Percentiles rank a stretch among this genome's conserved stretches.
Conservation (phyloP, 2,329 filamentous ascomycete genomes). For the Aureobasidium sp. region DNA sequence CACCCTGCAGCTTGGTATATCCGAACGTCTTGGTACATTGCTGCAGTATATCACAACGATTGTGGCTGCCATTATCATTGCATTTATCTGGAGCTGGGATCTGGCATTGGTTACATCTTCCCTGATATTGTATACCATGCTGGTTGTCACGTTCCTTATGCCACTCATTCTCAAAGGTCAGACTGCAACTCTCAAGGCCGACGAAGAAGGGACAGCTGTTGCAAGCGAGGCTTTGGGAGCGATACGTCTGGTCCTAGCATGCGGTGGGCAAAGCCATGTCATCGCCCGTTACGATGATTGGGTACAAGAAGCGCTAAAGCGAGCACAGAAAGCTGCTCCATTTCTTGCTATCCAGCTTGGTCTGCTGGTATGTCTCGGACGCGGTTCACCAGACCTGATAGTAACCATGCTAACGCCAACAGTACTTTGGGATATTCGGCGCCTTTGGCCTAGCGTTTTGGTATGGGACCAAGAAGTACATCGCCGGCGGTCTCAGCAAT, state of each 20-base stretch:
- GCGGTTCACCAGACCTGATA: too few species aligned
- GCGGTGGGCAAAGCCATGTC: neutral
- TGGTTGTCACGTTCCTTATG: constrained; percentile 9
- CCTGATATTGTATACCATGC: constrained; percentile 46
- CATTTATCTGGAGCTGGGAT: constrained; percentile 56
- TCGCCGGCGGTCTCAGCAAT: neutral
- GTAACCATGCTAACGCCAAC: neutral
- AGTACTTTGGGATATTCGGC: constrained; percentile 60
- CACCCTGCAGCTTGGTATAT: constrained; percentile 59
- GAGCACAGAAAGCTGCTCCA: constrained; percentile 52
- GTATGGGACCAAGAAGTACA: constrained; percentile 48
- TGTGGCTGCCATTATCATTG: constrained; percentile 58
- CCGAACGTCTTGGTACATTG: constrained; percentile 64
- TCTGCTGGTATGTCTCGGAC: constrained; percentile 33
- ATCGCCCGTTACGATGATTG: neutral
- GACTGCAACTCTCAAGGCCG: neutral
- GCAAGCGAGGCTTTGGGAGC: constrained; percentile 51
- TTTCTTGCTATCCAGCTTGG: constrained; percentile 53
- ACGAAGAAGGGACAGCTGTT: constrained; percentile 34
- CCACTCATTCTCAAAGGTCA: neutral
- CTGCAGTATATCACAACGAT: constrained; percentile 59
- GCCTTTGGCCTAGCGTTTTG: constrained; percentile 63
- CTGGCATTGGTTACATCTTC: constrained; percentile 60
- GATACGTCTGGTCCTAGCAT: constrained; percentile 31
- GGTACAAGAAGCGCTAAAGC: constrained; percentile 37